Conservation (phyloP, 2,329 filamentous ascomycete genomes). For the Macrophomina phaseolina region DNA sequence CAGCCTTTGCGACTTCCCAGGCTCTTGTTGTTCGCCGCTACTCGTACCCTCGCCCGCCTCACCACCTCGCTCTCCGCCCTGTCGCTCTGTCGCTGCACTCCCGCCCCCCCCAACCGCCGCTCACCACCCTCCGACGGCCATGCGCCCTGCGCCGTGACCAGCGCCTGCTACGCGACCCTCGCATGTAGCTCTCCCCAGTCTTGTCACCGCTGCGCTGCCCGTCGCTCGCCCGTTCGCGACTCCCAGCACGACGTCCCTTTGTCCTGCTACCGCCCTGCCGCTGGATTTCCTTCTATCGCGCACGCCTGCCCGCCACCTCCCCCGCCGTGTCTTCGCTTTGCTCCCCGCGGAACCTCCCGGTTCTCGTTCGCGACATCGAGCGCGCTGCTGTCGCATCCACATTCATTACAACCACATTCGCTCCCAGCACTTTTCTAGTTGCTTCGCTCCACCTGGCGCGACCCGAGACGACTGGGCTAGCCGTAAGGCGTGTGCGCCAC, state of each 20-base stretch:
- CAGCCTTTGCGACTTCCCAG: not conserved
- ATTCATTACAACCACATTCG: slow-evolving; percentile 25
- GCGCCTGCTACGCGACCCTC: slow-evolving; percentile 20
- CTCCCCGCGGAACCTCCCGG: not conserved
- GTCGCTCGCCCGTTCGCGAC: slow-evolving; percentile 20
- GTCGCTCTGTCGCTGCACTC: slow-evolving; percentile 34
- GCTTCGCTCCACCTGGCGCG: slow-evolving; percentile 10
- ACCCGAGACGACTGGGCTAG: not conserved
- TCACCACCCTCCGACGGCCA: slow-evolving; percentile 10
- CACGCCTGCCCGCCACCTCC: slow-evolving; percentile 6
- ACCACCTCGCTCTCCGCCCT: slow-evolving; percentile 25
- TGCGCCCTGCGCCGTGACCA: slow-evolving; percentile 13
- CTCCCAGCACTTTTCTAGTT: slow-evolving; percentile 16
- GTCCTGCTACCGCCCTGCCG: slow-evolving; percentile 13
- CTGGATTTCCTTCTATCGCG: slow-evolving; percentile 20
- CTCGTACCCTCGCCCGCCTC: slow-evolving; percentile 3
- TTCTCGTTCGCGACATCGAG: slow-evolving; percentile 11
- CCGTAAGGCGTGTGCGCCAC: slow-evolving; percentile 15
- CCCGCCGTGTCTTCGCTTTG: slow-evolving; percentile 4
- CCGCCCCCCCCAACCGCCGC: slow-evolving; percentile 34
- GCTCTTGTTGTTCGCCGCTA: slow-evolving; percentile 2
- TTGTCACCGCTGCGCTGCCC: slow-evolving; percentile 22
- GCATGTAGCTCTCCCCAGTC: slow-evolving; percentile 12
- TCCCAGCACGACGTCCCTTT: slow-evolving; percentile 3
- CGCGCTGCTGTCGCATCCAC: slow-evolving; percentile 26